Conservation (phyloP, 805 yeast genomes). For the Metschnikowia lachancei region DNA sequence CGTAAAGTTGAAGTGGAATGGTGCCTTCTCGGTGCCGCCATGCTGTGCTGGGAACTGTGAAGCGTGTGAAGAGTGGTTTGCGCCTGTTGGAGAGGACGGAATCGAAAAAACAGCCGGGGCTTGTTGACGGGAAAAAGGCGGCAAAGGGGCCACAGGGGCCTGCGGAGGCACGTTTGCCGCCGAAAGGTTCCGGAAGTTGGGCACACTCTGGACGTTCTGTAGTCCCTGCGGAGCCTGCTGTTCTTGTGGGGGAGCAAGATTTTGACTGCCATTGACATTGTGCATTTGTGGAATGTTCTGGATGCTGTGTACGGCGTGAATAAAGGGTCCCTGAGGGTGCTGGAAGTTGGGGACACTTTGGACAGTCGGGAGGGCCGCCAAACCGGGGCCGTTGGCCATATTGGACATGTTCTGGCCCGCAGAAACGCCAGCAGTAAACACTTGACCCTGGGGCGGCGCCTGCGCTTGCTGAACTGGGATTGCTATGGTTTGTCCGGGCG, state of each 20-base stretch:
- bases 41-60: background rate
- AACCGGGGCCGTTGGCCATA: background rate
- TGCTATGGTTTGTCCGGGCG: slow-evolving; percentile 14
- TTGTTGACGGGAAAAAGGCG: slow-evolving; percentile 9
- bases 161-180: background rate
- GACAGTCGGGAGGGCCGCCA: slow-evolving; percentile 3
- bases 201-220: slow-evolving; percentile 8
- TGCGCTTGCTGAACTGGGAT: slow-evolving; percentile 9
- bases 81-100: slow-evolving; percentile 30
- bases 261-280: background rate
- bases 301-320: background rate
- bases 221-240: background rate
- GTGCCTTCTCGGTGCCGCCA: background rate
- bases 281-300: slow-evolving; percentile 3
- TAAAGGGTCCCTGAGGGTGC: slow-evolving; percentile 3
- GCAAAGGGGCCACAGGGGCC: background rate
- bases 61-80: slow-evolving; percentile 2
- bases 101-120: slow-evolving; percentile 28
- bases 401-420: background rate
- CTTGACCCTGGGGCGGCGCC: background rate
- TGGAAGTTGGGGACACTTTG: slow-evolving; percentile 13
- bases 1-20: slow-evolving; percentile 2
- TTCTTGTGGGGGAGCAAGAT: too few relatives aligned
- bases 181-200: slow-evolving; percentile 2
- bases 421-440: background rate